Conservation (phyloP, 306 rosid genomes). For the Casuarina equisetifolia region DNA sequence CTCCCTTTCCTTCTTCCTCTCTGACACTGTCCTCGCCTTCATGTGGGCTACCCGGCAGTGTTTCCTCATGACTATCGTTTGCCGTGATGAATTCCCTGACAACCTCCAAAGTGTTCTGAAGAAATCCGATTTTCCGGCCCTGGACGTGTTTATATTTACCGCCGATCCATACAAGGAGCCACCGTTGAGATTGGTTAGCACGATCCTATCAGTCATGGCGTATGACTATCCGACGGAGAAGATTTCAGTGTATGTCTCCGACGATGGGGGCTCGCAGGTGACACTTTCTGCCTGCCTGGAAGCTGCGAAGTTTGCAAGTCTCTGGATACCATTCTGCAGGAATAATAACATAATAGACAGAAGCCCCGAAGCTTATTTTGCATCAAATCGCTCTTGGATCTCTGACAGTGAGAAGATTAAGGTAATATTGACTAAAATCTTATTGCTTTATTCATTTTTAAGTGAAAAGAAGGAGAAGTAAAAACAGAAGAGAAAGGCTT, state of each 20-base stretch:
- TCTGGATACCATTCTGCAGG: slow-evolving; percentile 44
- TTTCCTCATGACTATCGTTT: slow-evolving; percentile 25
- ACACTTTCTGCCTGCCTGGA: slow-evolving; percentile 45
- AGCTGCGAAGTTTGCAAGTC: slow-evolving; percentile 41
- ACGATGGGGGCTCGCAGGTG: slow-evolving; percentile 49
- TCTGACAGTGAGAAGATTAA: slow-evolving; percentile 29
- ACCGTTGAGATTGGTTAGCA: slow-evolving; percentile 39
- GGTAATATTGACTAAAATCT: slow-evolving; percentile 19
- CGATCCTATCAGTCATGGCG: slow-evolving; percentile 38
- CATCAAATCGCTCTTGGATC: not conserved
- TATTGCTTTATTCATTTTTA: not conserved
- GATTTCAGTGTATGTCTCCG: slow-evolving; percentile 42
- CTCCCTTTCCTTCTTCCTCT: slow-evolving; percentile 29
- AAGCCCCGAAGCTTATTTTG: slow-evolving; percentile 34
- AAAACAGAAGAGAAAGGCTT: too few relatives aligned
- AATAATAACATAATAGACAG: slow-evolving; percentile 28
- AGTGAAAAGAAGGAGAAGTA: too few relatives aligned
- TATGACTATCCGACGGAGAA: slow-evolving; percentile 40
- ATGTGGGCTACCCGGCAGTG: slow-evolving; percentile 25
- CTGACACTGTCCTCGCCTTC: slow-evolving; percentile 31
- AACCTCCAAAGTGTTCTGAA: not conserved
- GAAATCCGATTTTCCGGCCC: slow-evolving; percentile 22
- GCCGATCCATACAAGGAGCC: slow-evolving; percentile 51
- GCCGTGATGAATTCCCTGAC: slow-evolving; percentile 26
- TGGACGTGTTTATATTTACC: slow-evolving; percentile 46